Percentiles rank a stretch among this genome's conserved stretches.
These are phyloP conservation scores for Sonneratia alba DNA, from an alignment of 345 rosid genomes.

Conservation along the genomic window DNA sequence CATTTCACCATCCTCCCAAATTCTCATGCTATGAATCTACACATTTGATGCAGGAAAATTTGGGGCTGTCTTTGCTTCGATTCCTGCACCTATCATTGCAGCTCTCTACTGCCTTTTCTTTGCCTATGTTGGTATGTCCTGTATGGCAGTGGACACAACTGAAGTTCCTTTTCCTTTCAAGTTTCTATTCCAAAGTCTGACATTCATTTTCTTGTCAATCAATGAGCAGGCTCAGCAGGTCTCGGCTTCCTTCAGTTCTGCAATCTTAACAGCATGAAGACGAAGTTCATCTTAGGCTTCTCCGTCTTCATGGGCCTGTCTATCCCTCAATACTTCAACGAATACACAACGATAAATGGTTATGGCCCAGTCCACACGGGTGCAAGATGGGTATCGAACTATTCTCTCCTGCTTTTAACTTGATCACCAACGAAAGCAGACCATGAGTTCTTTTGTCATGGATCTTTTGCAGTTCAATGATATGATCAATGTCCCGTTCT, in stretches of 20 bases:
- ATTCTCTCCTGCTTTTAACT: neutral
- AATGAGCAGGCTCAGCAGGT: slow-evolving; percentile 56
- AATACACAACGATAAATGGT: slow-evolving; percentile 44
- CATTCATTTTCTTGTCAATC: neutral
- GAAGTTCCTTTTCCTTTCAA: neutral
- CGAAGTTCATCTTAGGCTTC: slow-evolving; percentile 69
- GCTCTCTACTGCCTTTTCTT: slow-evolving; percentile 67
- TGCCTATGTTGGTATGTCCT: slow-evolving; percentile 66
- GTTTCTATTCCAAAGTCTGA: neutral
- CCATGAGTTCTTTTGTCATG: neutral
- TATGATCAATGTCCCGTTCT: slow-evolving; percentile 87
- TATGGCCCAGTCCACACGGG: slow-evolving; percentile 50
- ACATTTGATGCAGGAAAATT: slow-evolving; percentile 49
- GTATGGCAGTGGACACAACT: neutral
- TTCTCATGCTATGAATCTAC: neutral
- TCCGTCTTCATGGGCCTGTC: slow-evolving; percentile 82
- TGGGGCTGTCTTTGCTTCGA: slow-evolving; percentile 80
- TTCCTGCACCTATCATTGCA: slow-evolving; percentile 72
- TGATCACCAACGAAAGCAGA: neutral
- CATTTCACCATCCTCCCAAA: neutral
- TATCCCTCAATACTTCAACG: slow-evolving; percentile 77
- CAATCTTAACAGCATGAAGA: slow-evolving; percentile 73
- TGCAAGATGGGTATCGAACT: slow-evolving; percentile 53
- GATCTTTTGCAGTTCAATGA: slow-evolving; percentile 73
- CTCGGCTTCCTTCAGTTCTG: slow-evolving; percentile 81